These are phyloP conservation scores for Straminergon stramineum DNA, from an alignment of 225 moss, liverwort and hornwort genomes.

Conservation along the genomic window DNA sequence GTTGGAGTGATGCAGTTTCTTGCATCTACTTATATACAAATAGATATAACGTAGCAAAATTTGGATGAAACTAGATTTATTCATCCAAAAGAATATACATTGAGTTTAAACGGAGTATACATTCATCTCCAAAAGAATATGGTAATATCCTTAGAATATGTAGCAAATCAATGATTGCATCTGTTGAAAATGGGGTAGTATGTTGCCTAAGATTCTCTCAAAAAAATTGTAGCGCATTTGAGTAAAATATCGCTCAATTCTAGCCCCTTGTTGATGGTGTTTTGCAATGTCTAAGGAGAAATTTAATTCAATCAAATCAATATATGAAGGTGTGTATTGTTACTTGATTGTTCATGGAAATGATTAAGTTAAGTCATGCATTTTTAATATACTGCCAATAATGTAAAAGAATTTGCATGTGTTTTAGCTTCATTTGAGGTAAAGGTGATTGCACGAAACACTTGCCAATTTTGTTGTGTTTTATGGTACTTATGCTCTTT, in stretches of 20 bases:
- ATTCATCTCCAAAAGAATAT: no score
- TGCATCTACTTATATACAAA: neutral
- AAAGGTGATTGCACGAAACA: no score
- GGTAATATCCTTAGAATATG: neutral
- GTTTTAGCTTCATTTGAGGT: neutral
- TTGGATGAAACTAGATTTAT: neutral
- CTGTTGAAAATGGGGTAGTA: no score
- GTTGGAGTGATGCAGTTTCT: neutral
- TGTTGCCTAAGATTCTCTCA: fast-evolving
- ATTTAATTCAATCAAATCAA: neutral
- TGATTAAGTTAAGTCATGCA: no score
- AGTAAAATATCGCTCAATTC: fast-evolving
- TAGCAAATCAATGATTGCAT: neutral
- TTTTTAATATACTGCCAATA: neutral
- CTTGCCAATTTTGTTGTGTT: no score
- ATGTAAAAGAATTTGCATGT: neutral
- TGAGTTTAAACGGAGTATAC: neutral
- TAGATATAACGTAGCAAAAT: neutral
- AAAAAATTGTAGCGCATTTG: neutral
- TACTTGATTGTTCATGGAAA: neutral
- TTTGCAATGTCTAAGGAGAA: neutral
- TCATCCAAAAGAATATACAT: neutral
- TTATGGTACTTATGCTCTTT: no score
- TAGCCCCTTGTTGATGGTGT: fast-evolving
- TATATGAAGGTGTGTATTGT: fast-evolving